Conservation (phyloP, 345 rosid species). For the Euphorbia lathyris region DNA sequence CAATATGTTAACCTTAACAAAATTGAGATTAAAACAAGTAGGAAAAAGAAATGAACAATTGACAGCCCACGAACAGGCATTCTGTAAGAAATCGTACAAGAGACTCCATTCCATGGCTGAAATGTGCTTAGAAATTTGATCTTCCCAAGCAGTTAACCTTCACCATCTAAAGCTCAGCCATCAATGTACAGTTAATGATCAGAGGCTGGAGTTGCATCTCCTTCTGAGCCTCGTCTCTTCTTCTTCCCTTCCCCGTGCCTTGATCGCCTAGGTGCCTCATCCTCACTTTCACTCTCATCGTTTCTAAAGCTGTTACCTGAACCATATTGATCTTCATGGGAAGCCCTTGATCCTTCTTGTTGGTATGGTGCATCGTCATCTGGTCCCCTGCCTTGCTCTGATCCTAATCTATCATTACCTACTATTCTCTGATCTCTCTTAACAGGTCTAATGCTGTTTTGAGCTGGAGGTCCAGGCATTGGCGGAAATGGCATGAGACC, state of each 20-base stretch:
- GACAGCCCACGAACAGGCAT: neutral
- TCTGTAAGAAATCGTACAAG: neutral
- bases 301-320: constrained; percentile 52
- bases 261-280: constrained; percentile 94
- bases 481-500: constrained; percentile 50
- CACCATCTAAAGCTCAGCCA: neutral
- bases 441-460: constrained; percentile 40
- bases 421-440: constrained; percentile 51
- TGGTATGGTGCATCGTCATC: constrained; percentile 46
- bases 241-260: constrained; percentile 87
- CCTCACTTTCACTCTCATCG: constrained; percentile 82
- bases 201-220: constrained; percentile 16
- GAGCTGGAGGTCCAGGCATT: constrained; percentile 40
- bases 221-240: constrained; percentile 36
- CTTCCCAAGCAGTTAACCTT: neutral
- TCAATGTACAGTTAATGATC: constrained; percentile 11
- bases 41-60: no score
- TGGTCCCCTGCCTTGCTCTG: constrained; percentile 48
- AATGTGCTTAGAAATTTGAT: neutral
- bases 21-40: no score
- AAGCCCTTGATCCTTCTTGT: constrained; percentile 37
- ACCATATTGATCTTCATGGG: constrained; percentile 47
- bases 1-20: neutral
- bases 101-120: neutral
- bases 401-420: constrained; percentile 38